phyloP scores from a whole-genome alignment of 139 green algal genomes.

The Haematococcus lacustris region DNA sequence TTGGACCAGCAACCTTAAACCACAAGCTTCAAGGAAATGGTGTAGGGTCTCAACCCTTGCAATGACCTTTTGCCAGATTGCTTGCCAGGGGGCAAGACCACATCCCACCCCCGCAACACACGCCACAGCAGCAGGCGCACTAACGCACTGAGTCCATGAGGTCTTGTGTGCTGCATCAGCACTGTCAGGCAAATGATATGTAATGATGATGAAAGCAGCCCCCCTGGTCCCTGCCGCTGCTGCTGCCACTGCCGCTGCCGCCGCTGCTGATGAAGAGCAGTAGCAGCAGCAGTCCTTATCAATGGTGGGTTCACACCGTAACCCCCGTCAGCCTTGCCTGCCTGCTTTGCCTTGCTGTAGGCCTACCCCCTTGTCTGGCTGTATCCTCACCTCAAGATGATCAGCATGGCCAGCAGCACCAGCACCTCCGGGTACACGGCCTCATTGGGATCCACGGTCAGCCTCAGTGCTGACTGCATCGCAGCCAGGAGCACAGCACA shows the following conservation, averaged over 20 bases:
- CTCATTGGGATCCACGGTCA: slow-evolving; percentile 21
- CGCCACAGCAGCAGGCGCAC: no score
- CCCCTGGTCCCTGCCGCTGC: not conserved
- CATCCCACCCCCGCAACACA: no score
- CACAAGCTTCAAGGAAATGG: not conserved
- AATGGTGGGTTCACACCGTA: not conserved
- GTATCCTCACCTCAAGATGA: slow-evolving; percentile 11
- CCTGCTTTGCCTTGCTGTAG: not conserved
- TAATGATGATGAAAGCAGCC: no score
- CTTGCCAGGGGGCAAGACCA: no score
- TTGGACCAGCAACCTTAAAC: not conserved
- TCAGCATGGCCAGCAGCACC: slow-evolving; percentile 31
- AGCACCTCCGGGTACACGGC: slow-evolving; percentile 12
- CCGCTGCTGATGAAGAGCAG: not conserved
- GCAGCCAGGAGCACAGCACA: slow-evolving; percentile 1
- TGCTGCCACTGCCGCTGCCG: not conserved
- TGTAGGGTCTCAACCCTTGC: no score
- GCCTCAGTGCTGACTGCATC: slow-evolving; percentile 18
- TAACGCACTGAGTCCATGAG: no score
- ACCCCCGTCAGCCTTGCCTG: not conserved
- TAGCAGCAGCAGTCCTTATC: not conserved
- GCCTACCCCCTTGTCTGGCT: not conserved
- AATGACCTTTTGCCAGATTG: no score
- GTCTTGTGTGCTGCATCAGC: no score
- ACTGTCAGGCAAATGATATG: no score